Conservation (phyloP, 129 eudicot species). For the Solidago caesia region DNA sequence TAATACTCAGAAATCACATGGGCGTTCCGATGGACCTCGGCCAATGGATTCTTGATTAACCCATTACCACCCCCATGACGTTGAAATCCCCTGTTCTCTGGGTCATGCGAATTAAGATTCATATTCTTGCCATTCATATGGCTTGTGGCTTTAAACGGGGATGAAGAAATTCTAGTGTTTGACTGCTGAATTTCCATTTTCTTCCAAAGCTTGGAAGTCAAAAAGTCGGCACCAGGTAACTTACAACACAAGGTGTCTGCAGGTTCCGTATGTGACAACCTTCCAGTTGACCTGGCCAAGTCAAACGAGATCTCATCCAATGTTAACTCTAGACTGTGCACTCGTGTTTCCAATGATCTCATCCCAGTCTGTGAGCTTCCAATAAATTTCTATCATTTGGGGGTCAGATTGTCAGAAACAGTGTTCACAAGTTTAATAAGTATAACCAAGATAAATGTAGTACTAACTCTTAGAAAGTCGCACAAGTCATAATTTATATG, state of each 20-base stretch:
- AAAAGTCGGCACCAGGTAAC: constrained; percentile 75
- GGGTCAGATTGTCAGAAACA: constrained; percentile 4
- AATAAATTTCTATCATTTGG: constrained; percentile 54
- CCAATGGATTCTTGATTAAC: constrained; percentile 77
- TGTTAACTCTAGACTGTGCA: constrained; percentile 78
- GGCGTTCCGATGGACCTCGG: constrained; percentile 45
- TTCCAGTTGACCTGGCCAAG: constrained; percentile 72
- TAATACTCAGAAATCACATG: constrained; percentile 42
- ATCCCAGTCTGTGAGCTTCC: constrained; percentile 85
- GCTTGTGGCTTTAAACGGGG: constrained; percentile 29
- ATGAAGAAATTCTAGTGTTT: constrained; percentile 32
- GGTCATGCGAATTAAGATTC: constrained; percentile 26
- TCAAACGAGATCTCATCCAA: constrained; percentile 85
- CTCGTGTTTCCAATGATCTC: constrained; percentile 75
- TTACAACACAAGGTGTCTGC: constrained; percentile 60
- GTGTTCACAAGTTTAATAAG: background rate
- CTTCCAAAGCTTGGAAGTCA: constrained; percentile 70
- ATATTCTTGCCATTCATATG: constrained; percentile 31
- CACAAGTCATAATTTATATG: background rate
- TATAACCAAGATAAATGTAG: background rate
- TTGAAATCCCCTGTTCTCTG: constrained; percentile 40
- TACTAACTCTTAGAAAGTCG: background rate
- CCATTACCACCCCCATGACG: constrained; percentile 48
- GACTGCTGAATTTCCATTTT: constrained; percentile 45
- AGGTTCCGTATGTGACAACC: constrained; percentile 49